Base-by-base conservation (phyloP, 495 filamentous ascomycete species). In the Penicillium taxi region DNA sequence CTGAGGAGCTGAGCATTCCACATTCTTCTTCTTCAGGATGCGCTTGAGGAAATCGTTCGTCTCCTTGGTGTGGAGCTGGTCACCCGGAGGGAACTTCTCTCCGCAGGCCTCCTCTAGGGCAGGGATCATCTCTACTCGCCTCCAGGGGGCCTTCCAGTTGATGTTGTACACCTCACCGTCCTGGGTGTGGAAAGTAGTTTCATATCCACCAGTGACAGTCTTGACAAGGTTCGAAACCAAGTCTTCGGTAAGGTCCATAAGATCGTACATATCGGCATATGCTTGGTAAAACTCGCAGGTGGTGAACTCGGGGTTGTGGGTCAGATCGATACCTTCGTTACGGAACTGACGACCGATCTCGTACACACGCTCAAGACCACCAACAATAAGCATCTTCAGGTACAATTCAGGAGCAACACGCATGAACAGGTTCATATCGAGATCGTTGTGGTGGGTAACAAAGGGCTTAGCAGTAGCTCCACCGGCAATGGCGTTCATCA, bases 291-390 rank as follows among this genome's bases (percentile, higher is more conserved):
- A 96, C 61, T 99, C 93, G 53, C 83, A 88, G 9, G 88, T 89
- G 8, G 93, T 96, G 70, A 96, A 99, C 53, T 99, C 91, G 2
- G 91, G 91, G 67, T 99, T 99, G 71, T 99, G 93, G 9, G 91
- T 96, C 35, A 93, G 69, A 64, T 99, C 91, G 51, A 93, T 84
- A 36, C 86, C 88, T 59, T 99, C 91, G 49, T 96, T 99, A 41
- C 91, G 72, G 74, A 96, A 95, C 43, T 86, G 81, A 2, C 83
- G 77, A 13, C 93, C 91, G 34, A 96, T 73, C 53, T 99, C 91
- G 61, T 91, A 96, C 7, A 96, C 89, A 47, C 81, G 74, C 61
- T 95, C 82, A 4, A 96, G 68, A 30, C 91, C 91, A 54, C 91
- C 91, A 12, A 96, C 88, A 16, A 96, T 81, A 31, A 99, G 73